Evolutionary conservation across 2,329 filamentous ascomycete genomes (phyloP).

Genomic region (Sporothrix dimorphospora): DNA sequence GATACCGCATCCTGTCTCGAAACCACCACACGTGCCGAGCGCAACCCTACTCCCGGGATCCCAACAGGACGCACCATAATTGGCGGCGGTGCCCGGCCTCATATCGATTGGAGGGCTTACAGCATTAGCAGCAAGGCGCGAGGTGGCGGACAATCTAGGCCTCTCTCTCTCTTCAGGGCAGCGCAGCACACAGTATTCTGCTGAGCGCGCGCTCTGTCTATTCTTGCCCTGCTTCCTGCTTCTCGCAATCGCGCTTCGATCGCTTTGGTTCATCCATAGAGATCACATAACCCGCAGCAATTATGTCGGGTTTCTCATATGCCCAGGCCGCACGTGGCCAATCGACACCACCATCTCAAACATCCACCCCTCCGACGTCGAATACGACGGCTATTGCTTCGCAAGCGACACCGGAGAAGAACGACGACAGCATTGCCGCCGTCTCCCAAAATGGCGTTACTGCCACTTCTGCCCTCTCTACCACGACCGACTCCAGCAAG

Average conservation of each 20-base stretch:
- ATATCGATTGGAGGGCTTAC: slow-evolving; percentile 15
- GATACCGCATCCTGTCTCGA: neutral
- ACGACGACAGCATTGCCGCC: slow-evolving; percentile 40
- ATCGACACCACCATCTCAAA: slow-evolving; percentile 46
- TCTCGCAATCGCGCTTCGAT: neutral
- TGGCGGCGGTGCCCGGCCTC: slow-evolving; percentile 21
- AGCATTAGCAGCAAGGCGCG: slow-evolving; percentile 17
- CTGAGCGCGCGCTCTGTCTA: slow-evolving; percentile 7
- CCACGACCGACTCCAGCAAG: slow-evolving; percentile 25
- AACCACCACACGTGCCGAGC: slow-evolving; percentile 17
- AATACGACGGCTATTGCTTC: slow-evolving; percentile 39
- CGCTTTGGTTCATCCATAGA: slow-evolving; percentile 6
- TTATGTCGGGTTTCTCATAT: slow-evolving; percentile 79
- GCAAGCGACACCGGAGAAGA: slow-evolving; percentile 42
- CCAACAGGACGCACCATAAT: neutral
- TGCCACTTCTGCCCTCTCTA: neutral
- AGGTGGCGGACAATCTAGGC: slow-evolving; percentile 24
- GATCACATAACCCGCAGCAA: neutral
- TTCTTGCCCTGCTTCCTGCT: neutral
- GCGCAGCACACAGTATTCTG: slow-evolving; percentile 12
- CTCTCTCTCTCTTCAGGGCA: slow-evolving; percentile 9
- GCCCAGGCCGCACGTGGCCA: slow-evolving; percentile 92
- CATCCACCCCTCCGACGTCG: slow-evolving; percentile 41
- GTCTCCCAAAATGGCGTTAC: neutral
- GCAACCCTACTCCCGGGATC: neutral